These are phyloP conservation scores for Lactarius pseudohatsudake DNA, from an alignment of 768 basidiomycete species.

Conservation along the genomic window DNA sequence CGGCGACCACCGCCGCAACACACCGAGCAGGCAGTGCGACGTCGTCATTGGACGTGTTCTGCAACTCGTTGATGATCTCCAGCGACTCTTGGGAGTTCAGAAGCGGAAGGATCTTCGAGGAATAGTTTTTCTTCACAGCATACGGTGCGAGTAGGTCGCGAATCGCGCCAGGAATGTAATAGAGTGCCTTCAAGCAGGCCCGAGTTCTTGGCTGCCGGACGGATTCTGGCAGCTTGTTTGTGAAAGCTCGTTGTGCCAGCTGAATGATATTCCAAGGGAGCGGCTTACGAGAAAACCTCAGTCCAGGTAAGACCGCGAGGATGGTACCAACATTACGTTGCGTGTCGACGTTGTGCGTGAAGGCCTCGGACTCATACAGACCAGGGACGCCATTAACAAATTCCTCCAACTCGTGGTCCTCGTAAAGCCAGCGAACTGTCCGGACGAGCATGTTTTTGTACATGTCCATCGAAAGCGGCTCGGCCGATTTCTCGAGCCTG, in stretches of 20 bases:
- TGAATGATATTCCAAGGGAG: not conserved
- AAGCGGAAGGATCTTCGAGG: not conserved
- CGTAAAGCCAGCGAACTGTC: not conserved
- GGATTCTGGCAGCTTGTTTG: not conserved
- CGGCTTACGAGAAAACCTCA: rapidly evolving
- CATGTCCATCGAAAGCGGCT: not conserved
- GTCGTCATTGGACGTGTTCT: not conserved
- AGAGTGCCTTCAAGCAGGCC: not conserved
- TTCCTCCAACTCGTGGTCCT: not conserved
- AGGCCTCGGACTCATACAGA: not conserved
- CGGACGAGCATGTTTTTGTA: not conserved
- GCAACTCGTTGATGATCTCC: not conserved
- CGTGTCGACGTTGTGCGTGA: rapidly evolving
- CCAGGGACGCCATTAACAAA: not conserved
- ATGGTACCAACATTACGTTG: no score
- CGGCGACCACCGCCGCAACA: not conserved
- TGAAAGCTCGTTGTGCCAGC: not conserved
- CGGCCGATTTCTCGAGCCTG: no score
- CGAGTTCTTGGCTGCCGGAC: not conserved
- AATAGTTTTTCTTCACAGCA: rapidly evolving
- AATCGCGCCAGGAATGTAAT: not conserved
- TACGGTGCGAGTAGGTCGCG: not conserved
- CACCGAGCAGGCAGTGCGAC: not conserved
- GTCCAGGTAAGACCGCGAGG: not conserved
- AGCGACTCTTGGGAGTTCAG: not conserved